Base-by-base conservation (phyloP, 1,139 yeast genomes). In the Kodamaea sp. region DNA sequence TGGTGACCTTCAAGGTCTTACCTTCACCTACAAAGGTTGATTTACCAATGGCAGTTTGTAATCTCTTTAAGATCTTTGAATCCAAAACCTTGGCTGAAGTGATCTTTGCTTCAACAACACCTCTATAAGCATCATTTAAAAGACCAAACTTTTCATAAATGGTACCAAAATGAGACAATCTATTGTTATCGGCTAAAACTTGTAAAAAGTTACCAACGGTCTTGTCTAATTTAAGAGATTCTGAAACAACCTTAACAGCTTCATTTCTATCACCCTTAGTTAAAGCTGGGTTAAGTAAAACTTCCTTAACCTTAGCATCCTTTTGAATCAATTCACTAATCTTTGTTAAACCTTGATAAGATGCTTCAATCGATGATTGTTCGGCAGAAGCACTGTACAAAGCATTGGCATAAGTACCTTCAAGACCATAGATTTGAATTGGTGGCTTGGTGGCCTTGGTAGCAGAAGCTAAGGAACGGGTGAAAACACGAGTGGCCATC, bases 341-440 rank as follows among this genome's bases (percentile, higher is more conserved):
- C 53, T 79, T 68, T 53, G 66, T 63, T 56, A 94, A 79, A 34
- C 92, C 78, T 57, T 77, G 72, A 63, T 75, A 79, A 38, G 96
- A 81, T 57, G 79, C 69, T 47, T 81, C 90, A 52, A 92, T 73
- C 23, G 88, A 73, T 28, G 95, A 78, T 55, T 82, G 81, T 75
- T 86, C 86, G 52, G 83, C 84, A 42, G 97, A 85, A 27, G 98
- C 97, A 43, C 90, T 75, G 79, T 84, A 92, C 55, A 92, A 78
- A 36, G 99, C 97, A 46, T 88, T 78, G 56, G 98, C 98, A 65
- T 92, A 92, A 48, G 97, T 89, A 62, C 97, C 98, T 54, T 90
- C 97, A 52, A 92, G 72, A 50, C 98, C 98, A 60, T 79, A 90
- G 65, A 92, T 79, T 76, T 89, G 96, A 50, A 90, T 84, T 44